Percentiles rank a stretch among this genome's conserved stretches.
These are phyloP conservation scores for Aegle marmelos DNA, from an alignment of 345 rosid genomes.

Conservation along the genomic window DNA sequence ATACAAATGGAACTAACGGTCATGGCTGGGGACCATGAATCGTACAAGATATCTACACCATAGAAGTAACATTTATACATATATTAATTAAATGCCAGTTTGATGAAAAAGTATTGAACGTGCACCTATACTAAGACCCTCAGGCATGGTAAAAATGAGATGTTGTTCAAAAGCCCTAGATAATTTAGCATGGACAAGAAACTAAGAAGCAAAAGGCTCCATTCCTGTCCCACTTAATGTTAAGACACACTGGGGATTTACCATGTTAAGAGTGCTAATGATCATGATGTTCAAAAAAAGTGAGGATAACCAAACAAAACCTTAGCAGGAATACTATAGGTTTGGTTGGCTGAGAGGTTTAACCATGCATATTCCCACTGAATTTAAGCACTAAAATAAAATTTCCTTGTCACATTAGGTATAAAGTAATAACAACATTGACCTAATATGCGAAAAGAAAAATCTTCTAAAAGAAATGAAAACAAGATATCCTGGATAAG, in stretches of 20 bases:
- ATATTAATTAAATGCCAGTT: conserved; percentile 10
- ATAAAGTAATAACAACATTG: neutral
- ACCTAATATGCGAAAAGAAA: neutral
- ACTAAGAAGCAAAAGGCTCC: neutral
- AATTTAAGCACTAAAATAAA: neutral
- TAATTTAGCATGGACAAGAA: neutral
- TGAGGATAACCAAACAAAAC: neutral
- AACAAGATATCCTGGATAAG: neutral
- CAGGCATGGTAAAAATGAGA: neutral
- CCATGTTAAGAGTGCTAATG: neutral
- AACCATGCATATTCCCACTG: neutral
- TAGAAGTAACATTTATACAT: neutral
- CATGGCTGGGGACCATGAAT: conserved; percentile 99
- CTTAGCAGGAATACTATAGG: neutral
- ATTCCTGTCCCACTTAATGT: neutral
- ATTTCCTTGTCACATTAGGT: neutral
- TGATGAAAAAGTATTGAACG: conserved; percentile 9
- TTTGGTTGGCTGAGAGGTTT: neutral
- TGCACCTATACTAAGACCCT: neutral
- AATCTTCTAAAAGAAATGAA: neutral
- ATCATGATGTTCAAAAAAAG: neutral
- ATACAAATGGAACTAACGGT: conserved; percentile 95
- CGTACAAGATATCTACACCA: conserved; percentile 82
- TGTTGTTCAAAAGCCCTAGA: neutral
- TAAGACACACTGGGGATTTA: neutral